Evolutionary conservation across 2,329 filamentous ascomycete genomes (phyloP).

Genomic region (Claviceps sp.): DNA sequence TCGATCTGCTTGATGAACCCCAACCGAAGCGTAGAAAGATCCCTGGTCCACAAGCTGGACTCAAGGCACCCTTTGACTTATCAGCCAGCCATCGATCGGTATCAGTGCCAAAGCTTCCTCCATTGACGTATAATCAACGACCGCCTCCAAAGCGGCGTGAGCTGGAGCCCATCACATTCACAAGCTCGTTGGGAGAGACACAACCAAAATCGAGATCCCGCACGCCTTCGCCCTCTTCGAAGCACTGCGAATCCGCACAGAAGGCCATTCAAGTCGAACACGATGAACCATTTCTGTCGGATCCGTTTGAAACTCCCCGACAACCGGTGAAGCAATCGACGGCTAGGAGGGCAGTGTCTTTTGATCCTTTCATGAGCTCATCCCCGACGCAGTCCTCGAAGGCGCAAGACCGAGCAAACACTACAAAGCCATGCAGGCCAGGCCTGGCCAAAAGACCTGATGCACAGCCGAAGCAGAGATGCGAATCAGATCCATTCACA

Average conservation of each 20-base stretch:
- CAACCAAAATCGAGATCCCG: neutral
- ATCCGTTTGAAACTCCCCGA: constrained; percentile 25
- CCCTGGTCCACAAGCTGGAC: neutral
- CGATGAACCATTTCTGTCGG: constrained; percentile 10
- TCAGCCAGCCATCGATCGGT: too few relatives aligned
- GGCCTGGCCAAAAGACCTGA: neutral
- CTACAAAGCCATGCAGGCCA: neutral
- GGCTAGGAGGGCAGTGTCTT: constrained; percentile 5
- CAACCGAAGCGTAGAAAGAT: constrained; percentile 1
- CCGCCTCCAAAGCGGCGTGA: neutral
- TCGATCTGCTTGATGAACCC: neutral
- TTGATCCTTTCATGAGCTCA: constrained; percentile 10
- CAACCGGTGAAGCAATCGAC: neutral
- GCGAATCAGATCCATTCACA: neutral
- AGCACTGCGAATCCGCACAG: neutral
- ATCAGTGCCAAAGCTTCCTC: neutral
- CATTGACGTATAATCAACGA: neutral
- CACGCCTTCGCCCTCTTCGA: neutral
- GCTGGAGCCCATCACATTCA: constrained; percentile 22
- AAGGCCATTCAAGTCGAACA: neutral
- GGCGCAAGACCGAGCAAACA: neutral
- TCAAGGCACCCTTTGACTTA: neutral
- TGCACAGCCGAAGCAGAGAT: neutral
- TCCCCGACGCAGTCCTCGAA: neutral
- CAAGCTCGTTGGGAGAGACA: constrained; percentile 19